Evolutionary conservation across 2,329 filamentous ascomycete genomes (phyloP), one percentile per base, ranked within the genome.

Genomic region (Exophiala lecanii-corni): DNA sequence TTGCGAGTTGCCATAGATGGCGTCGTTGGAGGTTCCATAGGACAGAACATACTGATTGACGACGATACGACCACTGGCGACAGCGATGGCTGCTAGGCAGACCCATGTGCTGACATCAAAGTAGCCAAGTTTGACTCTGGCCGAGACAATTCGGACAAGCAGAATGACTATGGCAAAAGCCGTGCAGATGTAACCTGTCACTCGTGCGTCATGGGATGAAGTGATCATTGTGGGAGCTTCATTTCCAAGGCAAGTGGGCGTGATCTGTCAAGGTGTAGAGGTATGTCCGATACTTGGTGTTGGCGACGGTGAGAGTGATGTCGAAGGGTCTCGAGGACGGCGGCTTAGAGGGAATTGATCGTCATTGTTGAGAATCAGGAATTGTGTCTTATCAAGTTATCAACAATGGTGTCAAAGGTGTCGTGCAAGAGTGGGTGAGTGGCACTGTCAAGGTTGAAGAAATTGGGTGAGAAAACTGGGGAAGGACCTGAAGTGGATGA

Each of bases 1-100:
- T 20, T 43, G 18, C 4, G 19, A 23, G 18, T 43, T 50, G 16
- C 43, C 41, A 37, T 45, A 40, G n/a, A 53, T 12, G n/a, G 41
- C 43, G 30, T 53, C 50, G 20, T 53, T 49, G 12, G 44, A 44
- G 6, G 50, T 53, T 5, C 50, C 50, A 26, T 42, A 45, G 9
- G 15, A 38, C 16, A 53, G 44, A 15, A 50, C 43, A 33, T 35
- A 50, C 15, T 53, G 43, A 31, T 50, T 49, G 21, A 50, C 44
- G 9, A 32, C 41, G 21, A 53, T 19, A 10, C 50, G 50, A 36
- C 35, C 36, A 6, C 31, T 25, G n/a, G 47, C 26, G 5, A 43
- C 21, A 16, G 45, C 18, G 10, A 53, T 41, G 9, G 50, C 30
- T 12, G 42, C 30, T n/a, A 44, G 17, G 17, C 45, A 49, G 25